Percentiles rank a stretch among this genome's conserved stretches.
These are phyloP conservation scores for Omphalotus guepiniiformis DNA, from an alignment of 768 basidiomycete genomes.

Conservation along the genomic window DNA sequence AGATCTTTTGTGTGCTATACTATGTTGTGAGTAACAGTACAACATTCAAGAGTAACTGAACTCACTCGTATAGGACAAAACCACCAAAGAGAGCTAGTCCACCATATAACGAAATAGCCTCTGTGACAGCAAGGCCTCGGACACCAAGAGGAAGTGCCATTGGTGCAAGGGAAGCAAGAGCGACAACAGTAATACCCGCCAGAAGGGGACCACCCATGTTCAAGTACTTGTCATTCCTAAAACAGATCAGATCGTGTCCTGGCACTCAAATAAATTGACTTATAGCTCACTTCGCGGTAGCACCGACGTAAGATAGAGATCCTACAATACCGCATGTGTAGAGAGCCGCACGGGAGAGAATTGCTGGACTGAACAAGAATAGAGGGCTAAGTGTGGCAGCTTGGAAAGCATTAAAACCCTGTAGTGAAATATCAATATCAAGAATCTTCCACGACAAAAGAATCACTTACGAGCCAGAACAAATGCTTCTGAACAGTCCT, in stretches of 20 bases:
- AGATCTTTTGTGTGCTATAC: constrained; percentile 76
- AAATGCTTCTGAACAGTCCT: constrained; percentile 72
- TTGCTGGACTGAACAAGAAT: constrained; percentile 84
- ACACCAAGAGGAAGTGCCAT: constrained; percentile 85
- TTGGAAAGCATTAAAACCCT: constrained; percentile 86
- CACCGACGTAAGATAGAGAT: constrained; percentile 81
- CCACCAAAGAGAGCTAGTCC: constrained; percentile 86
- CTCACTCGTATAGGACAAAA: constrained; percentile 84
- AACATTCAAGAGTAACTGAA: constrained; percentile 1
- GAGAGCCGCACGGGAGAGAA: constrained; percentile 81
- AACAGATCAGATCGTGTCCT: neutral
- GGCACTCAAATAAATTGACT: neutral
- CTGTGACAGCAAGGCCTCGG: constrained; percentile 69
- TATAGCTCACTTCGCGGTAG: constrained; percentile 67
- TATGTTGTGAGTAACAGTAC: constrained; percentile 5
- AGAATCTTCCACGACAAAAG: neutral
- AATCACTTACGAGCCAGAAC: constrained; percentile 65
- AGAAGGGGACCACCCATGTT: constrained; percentile 86
- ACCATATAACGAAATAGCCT: constrained; percentile 80
- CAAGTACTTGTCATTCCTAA: constrained; percentile 74
- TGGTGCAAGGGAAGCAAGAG: constrained; percentile 81
- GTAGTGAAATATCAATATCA: constrained; percentile 10
- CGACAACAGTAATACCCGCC: constrained; percentile 86
- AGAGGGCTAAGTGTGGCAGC: constrained; percentile 82
- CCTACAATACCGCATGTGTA: constrained; percentile 89